phyloP scores from a whole-genome alignment of 2,329 filamentous ascomycete species.

The Bipolaris bicolor region DNA sequence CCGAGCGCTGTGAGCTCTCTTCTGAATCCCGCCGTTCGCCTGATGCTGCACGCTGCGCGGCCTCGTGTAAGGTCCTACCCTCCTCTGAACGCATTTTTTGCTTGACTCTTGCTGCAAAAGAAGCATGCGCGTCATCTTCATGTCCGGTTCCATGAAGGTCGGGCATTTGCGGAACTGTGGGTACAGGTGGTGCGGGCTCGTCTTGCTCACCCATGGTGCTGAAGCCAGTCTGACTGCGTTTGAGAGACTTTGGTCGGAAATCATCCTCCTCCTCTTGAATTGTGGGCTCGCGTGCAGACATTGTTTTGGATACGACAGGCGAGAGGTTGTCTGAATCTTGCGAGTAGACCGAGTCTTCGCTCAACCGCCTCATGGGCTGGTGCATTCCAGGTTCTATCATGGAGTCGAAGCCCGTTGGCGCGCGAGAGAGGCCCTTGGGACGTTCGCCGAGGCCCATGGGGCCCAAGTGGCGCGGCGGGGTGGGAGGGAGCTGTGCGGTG shows the following conservation, averaged over 20 bases:
- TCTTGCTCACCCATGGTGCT: slow-evolving; percentile 28
- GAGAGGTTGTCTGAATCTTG: slow-evolving; percentile 40
- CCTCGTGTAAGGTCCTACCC: slow-evolving; percentile 57
- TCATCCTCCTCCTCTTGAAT: slow-evolving; percentile 51
- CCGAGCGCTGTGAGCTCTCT: slow-evolving; percentile 34
- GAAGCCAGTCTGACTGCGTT: slow-evolving; percentile 64
- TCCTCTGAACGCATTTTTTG: slow-evolving; percentile 61
- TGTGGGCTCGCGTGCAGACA: slow-evolving; percentile 37
- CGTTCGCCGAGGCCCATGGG: slow-evolving; percentile 46
- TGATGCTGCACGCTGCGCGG: slow-evolving; percentile 36
- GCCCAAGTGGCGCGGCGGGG: slow-evolving; percentile 37
- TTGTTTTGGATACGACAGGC: slow-evolving; percentile 29
- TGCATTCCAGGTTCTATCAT: slow-evolving; percentile 18
- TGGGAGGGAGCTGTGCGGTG: slow-evolving; percentile 36
- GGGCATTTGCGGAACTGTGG: slow-evolving; percentile 38
- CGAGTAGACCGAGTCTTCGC: slow-evolving; percentile 43
- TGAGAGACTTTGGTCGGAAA: slow-evolving; percentile 62
- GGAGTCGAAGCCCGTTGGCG: slow-evolving; percentile 44
- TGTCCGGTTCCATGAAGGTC: slow-evolving; percentile 25
- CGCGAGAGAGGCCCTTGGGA: slow-evolving; percentile 37
- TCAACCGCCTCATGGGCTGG: slow-evolving; percentile 23
- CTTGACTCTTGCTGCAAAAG: slow-evolving; percentile 55
- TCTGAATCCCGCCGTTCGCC: slow-evolving; percentile 36
- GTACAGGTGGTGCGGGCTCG: slow-evolving; percentile 55
- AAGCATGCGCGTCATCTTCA: slow-evolving; percentile 46